A percentile compares a stretch with the other conserved stretches of the same genome.
phyloP scores from a whole-genome alignment of 1,139 yeast species.

The Hanseniaspora sp. region DNA sequence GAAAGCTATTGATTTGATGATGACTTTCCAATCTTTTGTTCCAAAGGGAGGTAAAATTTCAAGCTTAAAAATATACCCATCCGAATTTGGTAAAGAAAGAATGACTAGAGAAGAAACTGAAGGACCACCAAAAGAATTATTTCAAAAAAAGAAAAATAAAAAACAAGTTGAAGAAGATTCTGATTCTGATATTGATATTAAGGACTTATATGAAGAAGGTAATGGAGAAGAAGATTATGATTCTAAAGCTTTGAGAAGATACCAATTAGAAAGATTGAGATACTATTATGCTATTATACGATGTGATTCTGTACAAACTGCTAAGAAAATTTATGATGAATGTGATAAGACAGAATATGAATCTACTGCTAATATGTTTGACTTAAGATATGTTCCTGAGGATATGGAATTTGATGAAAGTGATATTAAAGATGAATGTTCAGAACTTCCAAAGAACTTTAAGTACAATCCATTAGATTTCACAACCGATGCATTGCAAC shows the following conservation, averaged over 20 bases:
- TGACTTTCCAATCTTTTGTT: constrained; percentile 77
- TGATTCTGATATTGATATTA: constrained; percentile 46
- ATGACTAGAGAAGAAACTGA: constrained; percentile 82
- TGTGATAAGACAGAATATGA: constrained; percentile 96
- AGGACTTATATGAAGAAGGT: constrained; percentile 58
- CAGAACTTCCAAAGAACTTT: constrained; percentile 50
- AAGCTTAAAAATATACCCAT: constrained; percentile 71
- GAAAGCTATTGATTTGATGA: constrained; percentile 75
- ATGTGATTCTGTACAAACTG: constrained; percentile 66
- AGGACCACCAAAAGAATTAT: constrained; percentile 87
- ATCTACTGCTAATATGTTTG: constrained; percentile 89
- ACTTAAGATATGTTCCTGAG: constrained; percentile 83
- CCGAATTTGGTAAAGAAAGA: constrained; percentile 87
- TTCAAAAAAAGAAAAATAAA: constrained; percentile 38
- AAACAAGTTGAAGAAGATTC: constrained; percentile 37
- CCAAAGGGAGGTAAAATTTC: constrained; percentile 63
- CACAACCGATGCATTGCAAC: constrained; percentile 87
- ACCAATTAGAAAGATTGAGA: constrained; percentile 76
- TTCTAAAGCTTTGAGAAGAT: constrained; percentile 53
- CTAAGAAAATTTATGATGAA: constrained; percentile 64
- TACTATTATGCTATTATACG: constrained; percentile 88
- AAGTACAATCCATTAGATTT: constrained; percentile 68
- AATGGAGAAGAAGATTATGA: constrained; percentile 65
- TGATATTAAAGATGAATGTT: constrained; percentile 61
- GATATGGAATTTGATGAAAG: constrained; percentile 70